A percentile compares a stretch with the other conserved stretches of the same genome.
Evolutionary conservation across 169 alveolate species (phyloP).

Genomic region (Cryptosporidium tyzzeri): DNA sequence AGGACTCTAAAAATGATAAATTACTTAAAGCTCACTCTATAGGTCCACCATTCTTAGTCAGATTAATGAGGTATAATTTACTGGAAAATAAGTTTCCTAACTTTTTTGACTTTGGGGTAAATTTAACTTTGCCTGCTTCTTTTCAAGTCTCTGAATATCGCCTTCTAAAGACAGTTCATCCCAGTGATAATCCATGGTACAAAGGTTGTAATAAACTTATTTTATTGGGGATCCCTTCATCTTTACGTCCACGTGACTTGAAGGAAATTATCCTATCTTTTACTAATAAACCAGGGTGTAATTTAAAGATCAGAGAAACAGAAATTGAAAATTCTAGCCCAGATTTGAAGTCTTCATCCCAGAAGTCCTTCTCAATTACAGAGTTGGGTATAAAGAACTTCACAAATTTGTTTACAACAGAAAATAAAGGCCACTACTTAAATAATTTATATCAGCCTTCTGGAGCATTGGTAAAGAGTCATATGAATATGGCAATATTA

Average conservation of each 20-base stretch:
- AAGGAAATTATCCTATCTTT: conserved; percentile 17
- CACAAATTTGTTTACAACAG: conserved; percentile 50
- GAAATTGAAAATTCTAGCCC: neutral
- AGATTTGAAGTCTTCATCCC: neutral
- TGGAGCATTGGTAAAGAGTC: conserved; percentile 22
- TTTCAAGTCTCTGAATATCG: conserved; percentile 32
- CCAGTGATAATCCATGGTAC: conserved; percentile 73
- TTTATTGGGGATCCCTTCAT: conserved; percentile 50
- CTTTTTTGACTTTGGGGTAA: conserved; percentile 48
- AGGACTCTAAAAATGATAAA: neutral
- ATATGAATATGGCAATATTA: conserved; percentile 38
- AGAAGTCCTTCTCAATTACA: neutral
- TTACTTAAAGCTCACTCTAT: conserved; percentile 1
- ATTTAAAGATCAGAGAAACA: neutral
- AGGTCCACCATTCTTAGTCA: conserved; percentile 52
- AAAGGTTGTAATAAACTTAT: conserved; percentile 44
- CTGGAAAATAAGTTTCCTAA: conserved; percentile 27
- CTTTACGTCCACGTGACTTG: conserved; percentile 18
- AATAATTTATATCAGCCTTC: conserved; percentile 43
- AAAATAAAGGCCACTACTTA: conserved; percentile 13
- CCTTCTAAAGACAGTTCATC: conserved; percentile 4
- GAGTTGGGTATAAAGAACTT: conserved; percentile 49
- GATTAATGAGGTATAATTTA: conserved; percentile 49
- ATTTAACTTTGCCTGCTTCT: conserved; percentile 54
- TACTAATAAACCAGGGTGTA: neutral